Percentiles rank a stretch among this genome's conserved stretches.
Conservation (phyloP, 1,284 basidiomycete species). For the Trichosporon asahii region DNA sequence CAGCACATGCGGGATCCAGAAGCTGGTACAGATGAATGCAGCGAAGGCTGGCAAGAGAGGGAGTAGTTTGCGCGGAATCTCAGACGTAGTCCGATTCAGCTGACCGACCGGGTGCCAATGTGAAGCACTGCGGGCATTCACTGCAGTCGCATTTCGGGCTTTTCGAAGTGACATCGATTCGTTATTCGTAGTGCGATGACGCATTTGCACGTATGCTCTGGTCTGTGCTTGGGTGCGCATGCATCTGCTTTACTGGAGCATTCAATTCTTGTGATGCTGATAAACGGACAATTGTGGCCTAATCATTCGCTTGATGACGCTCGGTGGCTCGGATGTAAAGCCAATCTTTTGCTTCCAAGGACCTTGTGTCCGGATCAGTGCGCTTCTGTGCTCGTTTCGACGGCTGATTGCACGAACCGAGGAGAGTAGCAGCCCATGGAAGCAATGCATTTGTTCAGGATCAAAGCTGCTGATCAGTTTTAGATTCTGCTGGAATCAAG, state of each 20-base stretch:
- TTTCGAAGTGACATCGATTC: too few species aligned
- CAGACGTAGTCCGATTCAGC: neutral
- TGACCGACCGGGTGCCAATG: too few species aligned
- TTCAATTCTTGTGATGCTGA: too few species aligned
- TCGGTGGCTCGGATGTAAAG: neutral
- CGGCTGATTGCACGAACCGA: neutral
- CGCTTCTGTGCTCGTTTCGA: neutral
- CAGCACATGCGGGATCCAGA: neutral
- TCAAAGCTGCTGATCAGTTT: neutral
- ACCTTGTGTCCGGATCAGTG: too few species aligned
- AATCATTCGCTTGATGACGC: neutral
- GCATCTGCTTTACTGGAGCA: too few species aligned
- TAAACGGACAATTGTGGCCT: neutral
- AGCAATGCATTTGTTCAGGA: neutral
- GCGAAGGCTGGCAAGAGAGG: too few species aligned
- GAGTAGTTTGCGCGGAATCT: neutral
- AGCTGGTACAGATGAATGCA: too few species aligned
- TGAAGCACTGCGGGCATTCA: neutral
- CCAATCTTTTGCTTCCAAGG: neutral
- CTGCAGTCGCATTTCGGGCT: too few species aligned
- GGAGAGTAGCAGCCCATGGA: neutral
- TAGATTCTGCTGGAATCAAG: slow-evolving; percentile 1
- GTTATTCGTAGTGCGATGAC: too few species aligned
- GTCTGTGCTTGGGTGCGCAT: too few species aligned
- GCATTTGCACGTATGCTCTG: too few species aligned